phyloP scores from a whole-genome alignment of 2,329 filamentous ascomycete genomes.

The Exutisphaerella laricina region DNA sequence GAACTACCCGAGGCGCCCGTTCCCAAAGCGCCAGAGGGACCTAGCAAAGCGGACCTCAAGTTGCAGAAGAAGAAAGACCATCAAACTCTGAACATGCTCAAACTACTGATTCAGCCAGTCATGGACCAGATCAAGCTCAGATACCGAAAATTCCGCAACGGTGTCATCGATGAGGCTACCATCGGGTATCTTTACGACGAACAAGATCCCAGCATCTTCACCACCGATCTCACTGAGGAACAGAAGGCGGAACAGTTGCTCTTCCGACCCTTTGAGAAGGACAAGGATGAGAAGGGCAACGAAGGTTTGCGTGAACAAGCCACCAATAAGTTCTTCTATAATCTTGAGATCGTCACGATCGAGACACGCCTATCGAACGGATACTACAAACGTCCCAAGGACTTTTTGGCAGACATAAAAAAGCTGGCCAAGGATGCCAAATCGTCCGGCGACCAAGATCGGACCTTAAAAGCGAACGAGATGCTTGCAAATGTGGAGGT shows the following conservation, averaged over 20 bases:
- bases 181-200: slow-evolving; percentile 83
- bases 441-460: slow-evolving; percentile 73
- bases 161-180: slow-evolving; percentile 66
- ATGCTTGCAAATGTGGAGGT: slow-evolving; percentile 90
- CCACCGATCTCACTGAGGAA: slow-evolving; percentile 54
- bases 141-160: slow-evolving; percentile 81
- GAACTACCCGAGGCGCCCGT: slow-evolving; percentile 68
- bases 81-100: slow-evolving; percentile 76
- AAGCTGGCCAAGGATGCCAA: slow-evolving; percentile 79
- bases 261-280: slow-evolving; percentile 70
- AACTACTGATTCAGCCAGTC: slow-evolving; percentile 83
- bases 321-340: slow-evolving; percentile 86
- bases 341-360: slow-evolving; percentile 85
- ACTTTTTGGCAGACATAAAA: slow-evolving; percentile 84
- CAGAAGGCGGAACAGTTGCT: slow-evolving; percentile 50
- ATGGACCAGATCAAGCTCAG: slow-evolving; percentile 94
- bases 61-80: slow-evolving; percentile 76
- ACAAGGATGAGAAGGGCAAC: slow-evolving; percentile 71
- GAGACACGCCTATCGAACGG: slow-evolving; percentile 96
- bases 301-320: slow-evolving; percentile 68
- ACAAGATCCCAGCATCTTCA: slow-evolving; percentile 62
- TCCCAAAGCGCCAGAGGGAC: slow-evolving; percentile 52
- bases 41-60: slow-evolving; percentile 74
- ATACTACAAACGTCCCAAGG: slow-evolving; percentile 84
- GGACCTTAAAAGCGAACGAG: slow-evolving; percentile 82